Base-by-base conservation (phyloP, 495 filamentous ascomycete species). In the Talaromyces borbonicus region DNA sequence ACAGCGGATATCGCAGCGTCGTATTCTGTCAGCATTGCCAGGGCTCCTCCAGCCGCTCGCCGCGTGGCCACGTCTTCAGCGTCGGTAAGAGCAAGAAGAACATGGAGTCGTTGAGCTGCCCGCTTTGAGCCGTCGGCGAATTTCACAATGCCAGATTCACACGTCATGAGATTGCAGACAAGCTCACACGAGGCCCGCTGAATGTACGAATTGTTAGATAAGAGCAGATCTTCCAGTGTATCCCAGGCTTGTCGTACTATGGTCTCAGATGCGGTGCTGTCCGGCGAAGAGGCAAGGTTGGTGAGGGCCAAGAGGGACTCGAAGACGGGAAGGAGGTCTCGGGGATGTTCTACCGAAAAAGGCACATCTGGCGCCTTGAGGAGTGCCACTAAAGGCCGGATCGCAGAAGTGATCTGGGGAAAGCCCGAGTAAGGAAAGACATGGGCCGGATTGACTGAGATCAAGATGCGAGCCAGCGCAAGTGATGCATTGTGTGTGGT, bases 301-400 rank as follows among this genome's bases (percentile, higher is more conserved):
- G 92, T 95, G 23, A 98, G 75, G 2, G 92, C 93, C 46, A 97
- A 78, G 11, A 97, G 73, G 2, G 84, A 75, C 58, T 98, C 92
- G 56, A 96, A 98, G 3, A 83, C 77, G 0, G 90, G 87, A 5
- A 96, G 73, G n/a, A 96, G 80, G 58, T 90, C 81, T 35, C 83
- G 77, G 1, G 78, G 75, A 11, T 85, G 83, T 18, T 81, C 76
- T 16, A 63, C 59, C 1, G 72, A 65, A 29, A 68, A 40, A 15
- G 52, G 56, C 0, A 57, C 49, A 8, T 57, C 52, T 27, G 79
- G 71, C 5, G 73, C 65, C 1, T 67, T 58, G 12, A 97, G 71
- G 22, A 96, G 81, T 15, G 75, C 75, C 12, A 84, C 57, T 3
- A 98, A 74, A 12, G 90, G 87, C 1, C 84, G 78, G 46, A 95